Evolutionary conservation across 345 rosid species (phyloP).

Genomic region (Microthlaspi erraticum): DNA sequence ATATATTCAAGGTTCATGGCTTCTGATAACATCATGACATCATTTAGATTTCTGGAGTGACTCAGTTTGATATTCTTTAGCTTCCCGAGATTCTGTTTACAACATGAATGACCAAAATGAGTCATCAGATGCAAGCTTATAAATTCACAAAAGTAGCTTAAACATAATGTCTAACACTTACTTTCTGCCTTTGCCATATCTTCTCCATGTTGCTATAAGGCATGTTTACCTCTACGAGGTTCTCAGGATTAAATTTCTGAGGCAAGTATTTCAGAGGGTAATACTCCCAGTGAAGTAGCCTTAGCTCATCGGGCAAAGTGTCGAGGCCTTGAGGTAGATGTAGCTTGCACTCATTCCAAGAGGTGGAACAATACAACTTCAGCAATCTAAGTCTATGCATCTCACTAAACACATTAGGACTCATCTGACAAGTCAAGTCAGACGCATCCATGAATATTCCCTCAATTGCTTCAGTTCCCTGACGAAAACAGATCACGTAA

Average conservation of each 20-base stretch:
- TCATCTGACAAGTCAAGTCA: neutral
- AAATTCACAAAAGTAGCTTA: neutral
- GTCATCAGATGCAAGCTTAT: conserved; percentile 11
- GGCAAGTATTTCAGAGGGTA: conserved; percentile 36
- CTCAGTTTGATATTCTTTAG: conserved; percentile 17
- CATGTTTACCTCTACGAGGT: conserved; percentile 40
- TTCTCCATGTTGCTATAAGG: conserved; percentile 28
- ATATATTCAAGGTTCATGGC: conserved; percentile 32
- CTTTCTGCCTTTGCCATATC: conserved; percentile 37
- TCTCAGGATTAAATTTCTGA: conserved; percentile 6
- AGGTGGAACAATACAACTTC: conserved; percentile 24
- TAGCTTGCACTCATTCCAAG: neutral
- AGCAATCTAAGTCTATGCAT: conserved; percentile 36
- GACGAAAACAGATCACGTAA: neutral
- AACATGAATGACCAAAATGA: neutral
- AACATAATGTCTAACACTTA: conserved; percentile 25
- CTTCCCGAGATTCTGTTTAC: conserved; percentile 32
- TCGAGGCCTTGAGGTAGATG: conserved; percentile 7
- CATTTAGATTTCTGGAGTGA: conserved; percentile 5
- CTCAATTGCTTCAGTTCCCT: conserved; percentile 44
- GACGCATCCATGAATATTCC: conserved; percentile 37
- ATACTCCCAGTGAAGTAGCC: conserved; percentile 39
- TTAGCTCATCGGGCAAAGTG: conserved; percentile 32
- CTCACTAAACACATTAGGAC: conserved; percentile 9
- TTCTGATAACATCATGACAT: conserved; percentile 9